A percentile compares a stretch with the other conserved stretches of the same genome.
Evolutionary conservation across 1,284 basidiomycete genomes (phyloP).

Genomic region (Tilletia walkeri): DNA sequence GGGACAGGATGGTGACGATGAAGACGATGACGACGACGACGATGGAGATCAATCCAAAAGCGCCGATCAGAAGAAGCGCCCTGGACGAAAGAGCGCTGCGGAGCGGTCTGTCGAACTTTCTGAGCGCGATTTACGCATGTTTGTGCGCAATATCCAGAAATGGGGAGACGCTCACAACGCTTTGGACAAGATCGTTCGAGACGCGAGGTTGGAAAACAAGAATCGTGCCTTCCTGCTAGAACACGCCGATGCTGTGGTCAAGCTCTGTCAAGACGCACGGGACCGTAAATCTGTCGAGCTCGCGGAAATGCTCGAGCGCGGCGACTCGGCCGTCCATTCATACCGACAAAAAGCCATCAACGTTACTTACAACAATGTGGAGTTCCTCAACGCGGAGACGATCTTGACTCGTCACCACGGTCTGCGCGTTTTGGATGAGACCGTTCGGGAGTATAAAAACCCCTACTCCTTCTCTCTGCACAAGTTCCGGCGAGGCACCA

Average conservation of each 20-base stretch:
- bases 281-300: conserved; percentile 71
- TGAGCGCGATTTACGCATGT: conserved; percentile 90
- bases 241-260: conserved; percentile 87
- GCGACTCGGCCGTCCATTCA: conserved; percentile 65
- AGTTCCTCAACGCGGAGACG: conserved; percentile 96
- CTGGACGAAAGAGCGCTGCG: conserved; percentile 67
- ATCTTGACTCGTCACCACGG: conserved; percentile 86
- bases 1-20: conserved; percentile 69
- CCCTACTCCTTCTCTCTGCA: conserved; percentile 69
- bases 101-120: conserved; percentile 95
- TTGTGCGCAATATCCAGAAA: conserved; percentile 90
- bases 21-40: conserved; percentile 56
- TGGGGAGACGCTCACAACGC: conserved; percentile 97
- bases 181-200: conserved; percentile 86
- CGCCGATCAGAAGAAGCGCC: conserved; percentile 38
- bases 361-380: conserved; percentile 81
- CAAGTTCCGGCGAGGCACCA: conserved; percentile 86
- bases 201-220: conserved; percentile 91
- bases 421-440: conserved; percentile 79
- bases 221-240: conserved; percentile 88
- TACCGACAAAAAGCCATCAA: conserved; percentile 88
- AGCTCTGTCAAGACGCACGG: conserved; percentile 78
- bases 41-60: conserved; percentile 22
- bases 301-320: conserved; percentile 62
- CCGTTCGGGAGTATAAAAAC: conserved; percentile 63